A percentile compares a stretch with the other conserved stretches of the same genome.
Conservation (phyloP, 208 protist species). For the Acanthamoeba rhysodes region DNA sequence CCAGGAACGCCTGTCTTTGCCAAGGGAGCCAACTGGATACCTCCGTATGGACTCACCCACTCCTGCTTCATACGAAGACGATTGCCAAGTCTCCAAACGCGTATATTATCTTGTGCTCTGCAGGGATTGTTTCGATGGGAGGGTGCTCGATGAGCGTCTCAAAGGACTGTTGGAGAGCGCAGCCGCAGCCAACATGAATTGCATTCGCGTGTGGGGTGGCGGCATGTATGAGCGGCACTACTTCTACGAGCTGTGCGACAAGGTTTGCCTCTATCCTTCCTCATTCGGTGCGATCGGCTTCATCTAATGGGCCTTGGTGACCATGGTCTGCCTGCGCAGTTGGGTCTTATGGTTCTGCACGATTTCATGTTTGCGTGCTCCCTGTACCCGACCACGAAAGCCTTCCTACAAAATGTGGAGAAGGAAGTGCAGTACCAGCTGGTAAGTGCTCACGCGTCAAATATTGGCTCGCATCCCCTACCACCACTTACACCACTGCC, state of each 20-base stretch:
- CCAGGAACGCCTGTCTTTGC: slow-evolving; percentile 81
- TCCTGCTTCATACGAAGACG: no score
- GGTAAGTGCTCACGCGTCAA: not conserved
- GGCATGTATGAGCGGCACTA: slow-evolving; percentile 89
- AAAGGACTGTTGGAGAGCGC: slow-evolving; percentile 32
- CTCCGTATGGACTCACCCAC: not conserved
- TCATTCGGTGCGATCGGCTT: not conserved
- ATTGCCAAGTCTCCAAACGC: not conserved
- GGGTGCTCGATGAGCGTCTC: not conserved
- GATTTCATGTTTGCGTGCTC: slow-evolving; percentile 92
- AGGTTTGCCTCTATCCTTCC: not conserved
- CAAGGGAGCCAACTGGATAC: slow-evolving; percentile 71
- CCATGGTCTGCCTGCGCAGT: not conserved
- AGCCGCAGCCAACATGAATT: slow-evolving; percentile 88
- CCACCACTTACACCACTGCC: not conserved
- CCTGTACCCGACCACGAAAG: slow-evolving; percentile 85
- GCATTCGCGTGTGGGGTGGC: slow-evolving; percentile 91
- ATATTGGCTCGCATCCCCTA: not conserved
- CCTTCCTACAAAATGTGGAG: slow-evolving; percentile 85
- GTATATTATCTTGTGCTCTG: not conserved
- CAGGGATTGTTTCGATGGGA: slow-evolving; percentile 78
- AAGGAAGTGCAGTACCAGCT: slow-evolving; percentile 85
- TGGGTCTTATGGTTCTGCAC: slow-evolving; percentile 91
- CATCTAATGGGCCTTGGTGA: no score
- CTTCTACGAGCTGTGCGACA: slow-evolving; percentile 91